Base-by-base conservation (phyloP, 2,329 filamentous ascomycete species). In the Simplicillium aogashimaense region DNA sequence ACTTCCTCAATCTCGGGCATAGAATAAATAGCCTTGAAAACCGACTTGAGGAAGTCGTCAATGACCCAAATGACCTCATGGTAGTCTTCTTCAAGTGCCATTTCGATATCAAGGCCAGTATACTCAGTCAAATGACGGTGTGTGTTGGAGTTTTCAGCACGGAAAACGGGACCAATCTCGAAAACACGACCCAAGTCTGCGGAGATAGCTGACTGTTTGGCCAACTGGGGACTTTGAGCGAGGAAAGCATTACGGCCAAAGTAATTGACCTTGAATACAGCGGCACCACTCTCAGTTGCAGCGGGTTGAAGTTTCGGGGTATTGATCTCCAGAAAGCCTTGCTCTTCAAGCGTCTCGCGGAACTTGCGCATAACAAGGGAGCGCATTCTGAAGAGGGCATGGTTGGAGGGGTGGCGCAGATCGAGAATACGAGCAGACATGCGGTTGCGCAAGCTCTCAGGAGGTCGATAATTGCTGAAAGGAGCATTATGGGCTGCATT, bases 61-160 rank as follows among this genome's bases (percentile, higher is more conserved):
- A 95, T 75, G 9, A 85, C 70, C 30, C 78, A 70, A 28, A 95
- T 74, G 38, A 89, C 84, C 61, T 95, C 89, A 53, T 94, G 83
- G 58, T 95, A 95, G 59, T 94, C 82, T 51, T 85, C 78, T 37
- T 88, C 82, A 47, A 95, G 86, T 3, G 81, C 75, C 90, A 95
- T 95, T 56, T 95, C 89, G 14, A 95, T 61, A 70, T 95, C 89
- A 25, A 95, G 70, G 41, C 89, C 89, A 4, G 88, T 95, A 58
- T 94, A 95, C 59, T 95, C 89, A 0, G 89, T 95, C 69, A 95
- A 70, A 58, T 95, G 89, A 30, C 89, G 81, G 54, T 95, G 89
- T 0, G 89, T 95, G 60, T 95, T 95, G 55, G 86, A 94, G 66
- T 95, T 94, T 58, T 95, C 89, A 1, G 89, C 89, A 50, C 89